These are phyloP conservation scores for bread wheat (Triticum aestivum) DNA, from an alignment of 176 grass and related monocot genomes.

Conservation along the genomic window IWGSC_CS_RefSeq_v2.1 NC_057799.1:571767644-571768143, in stretches of 20 bases:
- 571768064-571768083: slow-evolving; percentile 5
- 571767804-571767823: slow-evolving; percentile 34
- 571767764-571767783: background rate
- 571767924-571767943: slow-evolving; percentile 29
- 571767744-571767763: slow-evolving; percentile 50
- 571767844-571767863: slow-evolving; percentile 23
- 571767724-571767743: background rate
- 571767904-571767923: background rate
- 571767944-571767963: slow-evolving; percentile 37
- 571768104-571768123: background rate
- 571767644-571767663: background rate
- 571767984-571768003: background rate
- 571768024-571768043: slow-evolving; percentile 34
- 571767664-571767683: background rate
- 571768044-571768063: background rate
- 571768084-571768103: background rate
- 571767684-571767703: background rate
- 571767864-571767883: background rate
- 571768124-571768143: background rate
- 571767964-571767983: slow-evolving; percentile 7
- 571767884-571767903: background rate
- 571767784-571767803: background rate
- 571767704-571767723: background rate
- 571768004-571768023: slow-evolving; percentile 38
- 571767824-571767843: slow-evolving; percentile 31